phyloP scores from a whole-genome alignment of 179 eudicot species.

The Silene vulgaris region DNA sequence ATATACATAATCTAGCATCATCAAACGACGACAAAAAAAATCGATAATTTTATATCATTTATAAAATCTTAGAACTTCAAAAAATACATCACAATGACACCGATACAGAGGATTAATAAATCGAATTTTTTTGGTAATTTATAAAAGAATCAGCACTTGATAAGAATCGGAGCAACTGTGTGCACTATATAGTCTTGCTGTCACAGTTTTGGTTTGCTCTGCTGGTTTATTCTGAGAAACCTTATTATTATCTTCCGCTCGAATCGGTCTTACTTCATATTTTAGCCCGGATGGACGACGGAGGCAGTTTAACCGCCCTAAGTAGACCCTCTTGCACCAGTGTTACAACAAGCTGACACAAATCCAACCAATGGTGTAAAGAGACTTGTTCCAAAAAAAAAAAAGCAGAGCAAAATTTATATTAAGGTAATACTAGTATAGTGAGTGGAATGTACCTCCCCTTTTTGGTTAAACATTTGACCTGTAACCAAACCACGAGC shows the following conservation, averaged over 20 bases:
- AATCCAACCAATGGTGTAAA: neutral
- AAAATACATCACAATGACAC: neutral
- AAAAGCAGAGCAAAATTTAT: neutral
- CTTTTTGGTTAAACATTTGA: constrained; percentile 66
- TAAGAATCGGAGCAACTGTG: neutral
- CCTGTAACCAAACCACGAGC: constrained; percentile 78
- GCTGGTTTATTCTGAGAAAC: neutral
- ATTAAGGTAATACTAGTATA: neutral
- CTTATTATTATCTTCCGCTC: constrained; percentile 5
- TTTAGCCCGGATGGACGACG: constrained; percentile 34
- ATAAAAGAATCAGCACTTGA: neutral
- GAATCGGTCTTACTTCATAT: constrained; percentile 13
- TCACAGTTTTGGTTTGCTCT: constrained; percentile 1
- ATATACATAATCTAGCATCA: too few species aligned
- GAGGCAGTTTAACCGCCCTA: constrained; percentile 37
- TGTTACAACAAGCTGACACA: constrained; percentile 56
- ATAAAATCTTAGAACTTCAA: neutral
- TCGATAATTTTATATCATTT: neutral
- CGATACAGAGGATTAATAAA: neutral
- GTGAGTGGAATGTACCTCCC: constrained; percentile 54
- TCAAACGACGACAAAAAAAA: neutral
- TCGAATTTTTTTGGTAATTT: neutral
- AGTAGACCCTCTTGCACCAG: constrained; percentile 64
- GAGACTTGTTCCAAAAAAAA: neutral
- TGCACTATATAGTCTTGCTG: neutral